Conservation (phyloP, 78 protist species). For the Trichosphaerium sp. region DNA sequence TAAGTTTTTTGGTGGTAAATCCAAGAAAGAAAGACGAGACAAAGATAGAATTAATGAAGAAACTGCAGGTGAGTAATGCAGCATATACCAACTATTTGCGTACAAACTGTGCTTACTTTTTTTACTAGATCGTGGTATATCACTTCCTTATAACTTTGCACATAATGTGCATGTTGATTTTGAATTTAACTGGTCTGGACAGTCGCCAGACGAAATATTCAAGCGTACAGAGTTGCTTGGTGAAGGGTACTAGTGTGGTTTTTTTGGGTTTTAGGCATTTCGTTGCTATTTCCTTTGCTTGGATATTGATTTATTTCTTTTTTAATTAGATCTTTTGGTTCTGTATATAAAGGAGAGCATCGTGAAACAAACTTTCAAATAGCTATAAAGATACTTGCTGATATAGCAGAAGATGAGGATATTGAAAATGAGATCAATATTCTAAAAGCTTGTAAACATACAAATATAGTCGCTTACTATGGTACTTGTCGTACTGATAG, state of each 20-base stretch:
- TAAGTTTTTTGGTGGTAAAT: too few relatives aligned
- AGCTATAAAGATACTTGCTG: slow-evolving; percentile 24
- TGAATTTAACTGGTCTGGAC: slow-evolving; percentile 23
- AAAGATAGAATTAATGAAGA: too few relatives aligned
- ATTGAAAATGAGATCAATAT: slow-evolving; percentile 31
- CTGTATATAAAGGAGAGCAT: slow-evolving; percentile 9
- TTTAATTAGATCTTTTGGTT: slow-evolving; percentile 33
- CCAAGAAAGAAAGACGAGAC: too few relatives aligned
- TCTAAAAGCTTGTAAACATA: slow-evolving; percentile 13
- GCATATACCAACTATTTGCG: too few relatives aligned
- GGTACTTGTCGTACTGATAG: slow-evolving; percentile 14
- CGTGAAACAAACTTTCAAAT: slow-evolving; percentile 2
- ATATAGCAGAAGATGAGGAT: slow-evolving; percentile 16
- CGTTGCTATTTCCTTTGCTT: too few relatives aligned
- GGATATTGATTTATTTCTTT: too few relatives aligned
- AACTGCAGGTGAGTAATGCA: too few relatives aligned
- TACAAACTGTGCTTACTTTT: too few relatives aligned
- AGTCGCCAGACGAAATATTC: slow-evolving; percentile 8
- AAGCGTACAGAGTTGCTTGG: slow-evolving; percentile 11
- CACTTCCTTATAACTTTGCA: slow-evolving; percentile 24
- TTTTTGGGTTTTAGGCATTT: too few relatives aligned
- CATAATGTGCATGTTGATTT: slow-evolving; percentile 38
- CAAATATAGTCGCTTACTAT: slow-evolving; percentile 21
- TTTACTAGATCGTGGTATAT: too few relatives aligned
- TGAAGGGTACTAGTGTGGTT: too few relatives aligned